Evolutionary conservation across 1,139 yeast species (phyloP).

Genomic region (Yamadazyma oceani): DNA sequence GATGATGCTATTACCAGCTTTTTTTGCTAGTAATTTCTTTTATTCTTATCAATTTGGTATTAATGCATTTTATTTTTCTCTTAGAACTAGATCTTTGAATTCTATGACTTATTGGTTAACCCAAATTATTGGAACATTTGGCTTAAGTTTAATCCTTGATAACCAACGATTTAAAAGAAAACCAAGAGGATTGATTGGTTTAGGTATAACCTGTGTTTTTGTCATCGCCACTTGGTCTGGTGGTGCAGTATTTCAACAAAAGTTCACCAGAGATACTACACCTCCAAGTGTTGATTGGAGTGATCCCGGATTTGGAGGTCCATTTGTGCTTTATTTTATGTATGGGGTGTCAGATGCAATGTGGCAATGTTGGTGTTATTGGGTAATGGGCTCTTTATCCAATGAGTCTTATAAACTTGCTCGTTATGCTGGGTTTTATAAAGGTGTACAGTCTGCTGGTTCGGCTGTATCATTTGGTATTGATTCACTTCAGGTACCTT

Average conservation of each 20-base stretch:
- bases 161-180: slow-evolving; percentile 37
- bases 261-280: slow-evolving; percentile 15
- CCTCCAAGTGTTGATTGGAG: slow-evolving; percentile 38
- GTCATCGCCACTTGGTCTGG: slow-evolving; percentile 60
- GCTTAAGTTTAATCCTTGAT: slow-evolving; percentile 41
- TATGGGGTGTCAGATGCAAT: slow-evolving; percentile 58
- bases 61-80: slow-evolving; percentile 53
- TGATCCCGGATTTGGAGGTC: slow-evolving; percentile 49
- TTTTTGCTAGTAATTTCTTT: slow-evolving; percentile 62
- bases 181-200: slow-evolving; percentile 47
- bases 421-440: slow-evolving; percentile 59
- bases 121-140: slow-evolving; percentile 60
- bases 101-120: slow-evolving; percentile 59
- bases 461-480: slow-evolving; percentile 61
- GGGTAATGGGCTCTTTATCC: slow-evolving; percentile 58
- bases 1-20: slow-evolving; percentile 53
- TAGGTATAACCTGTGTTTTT: slow-evolving; percentile 36
- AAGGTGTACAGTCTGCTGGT: slow-evolving; percentile 64
- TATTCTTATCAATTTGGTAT: slow-evolving; percentile 61
- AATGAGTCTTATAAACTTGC: slow-evolving; percentile 56
- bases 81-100: slow-evolving; percentile 59
- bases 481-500: slow-evolving; percentile 46
- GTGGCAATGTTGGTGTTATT: slow-evolving; percentile 55
- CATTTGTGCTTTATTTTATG: slow-evolving; percentile 58
- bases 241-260: slow-evolving; percentile 48